Evolutionary conservation across 129 eudicot genomes (phyloP), one percentile per base, ranked within the genome.

Genomic region (Helianthus tuberosus): DNA sequence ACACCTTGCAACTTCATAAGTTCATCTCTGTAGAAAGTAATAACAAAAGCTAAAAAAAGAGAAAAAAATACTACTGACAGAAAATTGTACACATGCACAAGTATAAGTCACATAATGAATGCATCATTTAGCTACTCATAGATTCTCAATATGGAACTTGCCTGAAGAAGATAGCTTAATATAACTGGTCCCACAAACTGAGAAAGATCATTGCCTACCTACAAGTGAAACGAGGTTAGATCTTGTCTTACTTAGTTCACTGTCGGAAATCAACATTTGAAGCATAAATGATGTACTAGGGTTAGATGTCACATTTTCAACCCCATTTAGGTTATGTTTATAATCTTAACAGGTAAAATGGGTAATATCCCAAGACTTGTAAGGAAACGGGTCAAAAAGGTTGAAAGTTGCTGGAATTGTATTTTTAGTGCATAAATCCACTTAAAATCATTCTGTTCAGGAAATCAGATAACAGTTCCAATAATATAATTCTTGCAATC

Each of bases 131-230:
- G 32, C 52, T 64, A 59, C 11, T 25, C 2, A 48, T 63, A 57
- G 39, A 70, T 63, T 53, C 17, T 39, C 20, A 77, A 43, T 44
- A 73, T 63, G 66, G 23, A 60, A 78, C 82, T 68, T 16, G 79
- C 98, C 96, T 86, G 81, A 74, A 93, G 82, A 17, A 93, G 96
- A 72, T 73, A 75, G 80, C 82, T 90, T 73, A 93, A 70, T 77
- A 93, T 79, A 69, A 93, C 86, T 8, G 98, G 98, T 14, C 98
- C 98, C 32, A 93, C 85, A 76, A 93, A 93, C 78, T 90, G 97
- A 14, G 97, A 88, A 59, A 83, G 73, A 86, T 93, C 98, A 65
- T 86, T 93, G 68, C 96, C 96, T 23, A 93, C 82, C 98, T 93
- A 73, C 92, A 93, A 72, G 62, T 67, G 35, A 80, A 44, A 64